Evolutionary conservation across 352 stramenopile genomes (phyloP).

Genomic region (Globisporangium carolinianum): DNA sequence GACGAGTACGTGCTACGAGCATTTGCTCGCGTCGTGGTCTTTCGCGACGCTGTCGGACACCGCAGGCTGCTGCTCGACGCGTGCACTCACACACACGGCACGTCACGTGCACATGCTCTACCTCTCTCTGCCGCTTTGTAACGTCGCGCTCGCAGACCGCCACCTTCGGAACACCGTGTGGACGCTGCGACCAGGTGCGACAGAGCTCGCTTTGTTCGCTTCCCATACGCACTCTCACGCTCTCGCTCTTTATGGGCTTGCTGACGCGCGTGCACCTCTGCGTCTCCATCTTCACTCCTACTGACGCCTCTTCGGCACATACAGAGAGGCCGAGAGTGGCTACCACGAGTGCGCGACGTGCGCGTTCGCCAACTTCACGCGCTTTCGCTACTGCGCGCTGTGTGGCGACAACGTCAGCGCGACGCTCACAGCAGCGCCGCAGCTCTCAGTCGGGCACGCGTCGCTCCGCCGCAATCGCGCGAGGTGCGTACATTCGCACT

Average conservation of each 20-base stretch:
- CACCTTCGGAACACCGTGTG: conserved; percentile 1
- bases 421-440: conserved; percentile 3
- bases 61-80: too few species aligned
- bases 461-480: conserved; percentile 1
- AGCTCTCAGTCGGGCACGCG: background rate
- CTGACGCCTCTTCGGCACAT: background rate
- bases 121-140: background rate
- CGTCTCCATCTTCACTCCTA: background rate
- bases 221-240: too few species aligned
- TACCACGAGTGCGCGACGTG: conserved; percentile 2
- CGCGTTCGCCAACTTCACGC: conserved; percentile 4
- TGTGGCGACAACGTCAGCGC: conserved; percentile 3
- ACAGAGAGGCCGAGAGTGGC: conserved; percentile 4
- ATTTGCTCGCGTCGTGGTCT: background rate
- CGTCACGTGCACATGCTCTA: too few species aligned
- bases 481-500: background rate
- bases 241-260: too few species aligned
- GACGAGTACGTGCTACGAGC: background rate
- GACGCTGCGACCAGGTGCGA: conserved; percentile 4
- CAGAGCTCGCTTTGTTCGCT: background rate
- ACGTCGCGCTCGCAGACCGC: background rate
- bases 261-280: too few species aligned
- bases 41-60: background rate
- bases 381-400: conserved; percentile 5
- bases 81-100: too few species aligned